These are phyloP conservation scores for Eudorina sp. DNA, from an alignment of 139 green algal species.

Conservation along the genomic window DNA sequence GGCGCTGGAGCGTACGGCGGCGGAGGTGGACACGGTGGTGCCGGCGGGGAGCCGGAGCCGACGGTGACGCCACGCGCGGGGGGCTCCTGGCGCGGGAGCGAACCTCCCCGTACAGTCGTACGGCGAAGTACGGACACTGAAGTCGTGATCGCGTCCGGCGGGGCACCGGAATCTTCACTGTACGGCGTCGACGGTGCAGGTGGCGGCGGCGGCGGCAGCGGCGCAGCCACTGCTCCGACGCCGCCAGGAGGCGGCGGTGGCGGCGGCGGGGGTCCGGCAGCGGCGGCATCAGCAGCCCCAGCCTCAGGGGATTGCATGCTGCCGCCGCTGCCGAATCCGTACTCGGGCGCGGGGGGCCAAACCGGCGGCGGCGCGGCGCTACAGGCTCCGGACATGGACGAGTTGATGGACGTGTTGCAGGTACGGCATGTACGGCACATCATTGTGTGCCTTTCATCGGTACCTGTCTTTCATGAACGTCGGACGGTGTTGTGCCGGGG, in stretches of 20 bases:
- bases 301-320: constrained; percentile 38
- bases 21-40: not conserved
- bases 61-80: not conserved
- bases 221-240: too few species aligned
- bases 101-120: not conserved
- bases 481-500: too few species aligned
- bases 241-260: too few species aligned
- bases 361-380: not conserved
- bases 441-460: too few species aligned
- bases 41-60: not conserved
- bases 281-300: too few species aligned
- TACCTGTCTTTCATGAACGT: too few species aligned
- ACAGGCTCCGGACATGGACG: constrained; percentile 41
- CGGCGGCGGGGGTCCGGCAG: not conserved
- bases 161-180: not conserved
- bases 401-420: constrained; percentile 41
- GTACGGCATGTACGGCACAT: too few species aligned
- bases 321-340: constrained; percentile 31
- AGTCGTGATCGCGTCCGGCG: not conserved
- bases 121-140: constrained; percentile 35
- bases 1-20: constrained; percentile 3
- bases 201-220: not conserved
- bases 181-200: not conserved
- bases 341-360: not conserved
- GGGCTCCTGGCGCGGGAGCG: not conserved